Evolutionary conservation across 768 basidiomycete genomes (phyloP), one percentile per base, ranked within the genome.

Genomic region (Tylopilus sp.): DNA sequence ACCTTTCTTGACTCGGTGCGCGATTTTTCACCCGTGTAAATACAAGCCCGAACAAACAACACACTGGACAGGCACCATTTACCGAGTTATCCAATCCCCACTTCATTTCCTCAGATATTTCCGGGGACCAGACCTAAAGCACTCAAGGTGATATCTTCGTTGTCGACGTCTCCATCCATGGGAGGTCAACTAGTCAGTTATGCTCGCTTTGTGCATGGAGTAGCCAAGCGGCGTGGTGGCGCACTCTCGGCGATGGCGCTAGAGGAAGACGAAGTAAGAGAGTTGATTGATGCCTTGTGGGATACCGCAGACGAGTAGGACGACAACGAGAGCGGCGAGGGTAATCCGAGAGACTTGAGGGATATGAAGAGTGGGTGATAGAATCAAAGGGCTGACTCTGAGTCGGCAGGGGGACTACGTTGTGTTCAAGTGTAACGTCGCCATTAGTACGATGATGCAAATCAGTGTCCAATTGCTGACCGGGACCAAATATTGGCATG

Each of bases 281-380:
- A 85, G 46, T 65, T 87, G 30, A 74, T 67, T 16, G 79, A 81
- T 57, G 77, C 78, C 36, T 61, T 87, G 43, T 86, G 86, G 85
- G 77, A 74, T 19, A 68, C 86, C 26, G 76, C 78, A 44, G 84
- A 85, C 53, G 66, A 52, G 17, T 75, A 72, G 44, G 73, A 67
- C 19, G 71, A 59, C 29, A 56, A 50, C 31, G 66, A 58, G 30
- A 55, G 48, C 11, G 64, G 48, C 16, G 67, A 59, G 13, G 66
- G 59, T 19, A 61, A 61, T 26, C 60, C 28, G 60, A 59, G 21
- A 42, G 45, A 17, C 42, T 62, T 28, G 69, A 57, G 2, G 69
- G 65, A 43, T 63, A 58, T 16, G 64, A 62, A 31, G 57, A 50
- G 33, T 61, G 30, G 57, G 17, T 17, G 14, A 29, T n/a, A n/a